Conservation (phyloP, 345 rosid genomes). For the Leavenworthia alabamica region DNA sequence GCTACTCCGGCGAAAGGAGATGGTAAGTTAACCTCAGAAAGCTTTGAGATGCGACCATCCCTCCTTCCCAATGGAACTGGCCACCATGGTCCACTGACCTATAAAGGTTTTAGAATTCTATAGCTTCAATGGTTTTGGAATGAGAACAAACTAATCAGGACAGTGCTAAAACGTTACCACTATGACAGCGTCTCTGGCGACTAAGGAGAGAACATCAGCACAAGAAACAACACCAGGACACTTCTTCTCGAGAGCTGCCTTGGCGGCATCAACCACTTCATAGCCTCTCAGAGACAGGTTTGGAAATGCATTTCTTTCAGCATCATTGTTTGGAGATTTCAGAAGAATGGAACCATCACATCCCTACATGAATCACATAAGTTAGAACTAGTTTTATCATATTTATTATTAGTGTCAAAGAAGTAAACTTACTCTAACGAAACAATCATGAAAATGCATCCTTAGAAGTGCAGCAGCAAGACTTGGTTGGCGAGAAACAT, state of each 20-base stretch:
- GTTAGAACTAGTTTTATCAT: neutral
- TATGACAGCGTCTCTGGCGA: slow-evolving; percentile 53
- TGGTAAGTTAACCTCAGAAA: slow-evolving; percentile 35
- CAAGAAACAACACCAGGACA: slow-evolving; percentile 55
- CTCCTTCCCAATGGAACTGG: slow-evolving; percentile 53
- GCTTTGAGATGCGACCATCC: slow-evolving; percentile 48
- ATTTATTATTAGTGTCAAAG: neutral
- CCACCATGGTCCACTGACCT: too few relatives aligned
- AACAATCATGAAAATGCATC: slow-evolving; percentile 55
- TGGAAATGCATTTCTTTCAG: slow-evolving; percentile 41
- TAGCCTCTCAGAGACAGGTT: slow-evolving; percentile 42
- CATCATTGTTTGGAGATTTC: slow-evolving; percentile 32
- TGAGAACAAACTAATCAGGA: neutral
- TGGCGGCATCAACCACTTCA: slow-evolving; percentile 44
- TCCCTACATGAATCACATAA: slow-evolving; percentile 34
- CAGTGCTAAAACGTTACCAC: slow-evolving; percentile 27
- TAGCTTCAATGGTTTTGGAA: neutral
- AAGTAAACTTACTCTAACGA: slow-evolving; percentile 36
- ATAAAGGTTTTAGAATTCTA: too few relatives aligned
- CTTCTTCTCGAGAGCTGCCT: slow-evolving; percentile 31
- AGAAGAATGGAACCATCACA: slow-evolving; percentile 52
- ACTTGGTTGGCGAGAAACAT: slow-evolving; percentile 35
- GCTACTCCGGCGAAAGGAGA: slow-evolving; percentile 35
- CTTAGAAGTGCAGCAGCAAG: slow-evolving; percentile 45
- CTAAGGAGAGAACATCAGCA: slow-evolving; percentile 51